Evolutionary conservation across 768 basidiomycete species (phyloP).

Genomic region (Naganishia kalamii): DNA sequence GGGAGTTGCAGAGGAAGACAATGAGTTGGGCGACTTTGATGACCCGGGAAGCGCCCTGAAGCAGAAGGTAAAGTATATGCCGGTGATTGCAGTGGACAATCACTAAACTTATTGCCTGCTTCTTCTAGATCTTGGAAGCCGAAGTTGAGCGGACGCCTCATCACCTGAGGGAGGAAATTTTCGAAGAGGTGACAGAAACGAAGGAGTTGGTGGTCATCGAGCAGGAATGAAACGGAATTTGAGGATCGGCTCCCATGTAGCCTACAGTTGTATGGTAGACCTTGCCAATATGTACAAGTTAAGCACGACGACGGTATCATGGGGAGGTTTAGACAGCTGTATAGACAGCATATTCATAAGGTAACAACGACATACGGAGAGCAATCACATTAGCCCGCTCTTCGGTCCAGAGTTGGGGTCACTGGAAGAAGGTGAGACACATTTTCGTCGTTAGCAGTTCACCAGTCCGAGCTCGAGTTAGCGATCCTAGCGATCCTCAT

Average conservation of each 20-base stretch:
- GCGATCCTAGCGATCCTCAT: too few species aligned
- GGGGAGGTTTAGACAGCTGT: too few species aligned
- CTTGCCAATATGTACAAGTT: too few species aligned
- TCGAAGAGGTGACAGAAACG: not conserved
- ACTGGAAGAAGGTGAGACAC: too few species aligned
- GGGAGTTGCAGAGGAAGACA: conserved; percentile 60
- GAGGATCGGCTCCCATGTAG: not conserved
- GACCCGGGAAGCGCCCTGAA: conserved; percentile 71
- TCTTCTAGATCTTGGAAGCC: conserved; percentile 23
- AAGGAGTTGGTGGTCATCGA: not conserved
- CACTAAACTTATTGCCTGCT: not conserved
- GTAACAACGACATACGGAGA: too few species aligned
- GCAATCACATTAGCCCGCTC: too few species aligned
- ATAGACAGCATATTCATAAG: too few species aligned
- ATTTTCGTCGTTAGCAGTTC: too few species aligned
- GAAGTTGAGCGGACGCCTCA: conserved; percentile 23
- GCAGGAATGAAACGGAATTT: not conserved
- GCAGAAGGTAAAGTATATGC: conserved; percentile 46
- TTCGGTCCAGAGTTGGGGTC: too few species aligned
- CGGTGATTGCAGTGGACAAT: not conserved
- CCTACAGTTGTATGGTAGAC: not conserved
- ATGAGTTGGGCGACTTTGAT: conserved; percentile 56
- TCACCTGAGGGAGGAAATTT: not conserved
- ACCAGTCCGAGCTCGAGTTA: too few species aligned
- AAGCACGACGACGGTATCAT: too few species aligned